These are phyloP conservation scores for Neodidymelliopsis sp. DNA, from an alignment of 2,329 filamentous ascomycete genomes.

Conservation along the genomic window DNA sequence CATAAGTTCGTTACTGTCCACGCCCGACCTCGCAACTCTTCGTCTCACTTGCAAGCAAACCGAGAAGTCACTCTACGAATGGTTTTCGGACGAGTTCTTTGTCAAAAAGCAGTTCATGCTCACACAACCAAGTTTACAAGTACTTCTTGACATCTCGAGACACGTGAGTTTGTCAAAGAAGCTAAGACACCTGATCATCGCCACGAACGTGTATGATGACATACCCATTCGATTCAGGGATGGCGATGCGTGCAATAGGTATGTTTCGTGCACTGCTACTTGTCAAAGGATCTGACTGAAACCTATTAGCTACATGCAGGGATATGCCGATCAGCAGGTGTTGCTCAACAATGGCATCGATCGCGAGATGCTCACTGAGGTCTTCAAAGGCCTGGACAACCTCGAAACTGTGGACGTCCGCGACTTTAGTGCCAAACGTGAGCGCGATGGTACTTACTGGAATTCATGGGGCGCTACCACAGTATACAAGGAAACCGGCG, in stretches of 20 bases:
- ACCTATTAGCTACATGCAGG: slow-evolving; percentile 27
- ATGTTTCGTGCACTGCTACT: background rate
- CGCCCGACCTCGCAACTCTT: slow-evolving; percentile 62
- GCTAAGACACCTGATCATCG: slow-evolving; percentile 61
- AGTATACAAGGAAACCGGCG: slow-evolving; percentile 47
- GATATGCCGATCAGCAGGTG: slow-evolving; percentile 30
- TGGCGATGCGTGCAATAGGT: slow-evolving; percentile 16
- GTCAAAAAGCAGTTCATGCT: slow-evolving; percentile 71
- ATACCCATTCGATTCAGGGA: slow-evolving; percentile 24
- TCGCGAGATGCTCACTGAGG: slow-evolving; percentile 62
- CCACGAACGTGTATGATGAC: slow-evolving; percentile 47
- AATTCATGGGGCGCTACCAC: slow-evolving; percentile 62
- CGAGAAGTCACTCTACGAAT: slow-evolving; percentile 62
- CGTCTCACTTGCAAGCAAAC: slow-evolving; percentile 64
- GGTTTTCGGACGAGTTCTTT: slow-evolving; percentile 70
- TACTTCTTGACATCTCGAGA: slow-evolving; percentile 55
- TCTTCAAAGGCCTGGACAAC: slow-evolving; percentile 62
- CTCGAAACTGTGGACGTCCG: slow-evolving; percentile 66
- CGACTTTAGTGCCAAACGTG: slow-evolving; percentile 64
- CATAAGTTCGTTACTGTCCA: slow-evolving; percentile 62
- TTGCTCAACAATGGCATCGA: slow-evolving; percentile 56
- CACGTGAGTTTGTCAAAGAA: slow-evolving; percentile 48
- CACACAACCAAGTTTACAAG: slow-evolving; percentile 63
- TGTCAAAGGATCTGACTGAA: background rate
- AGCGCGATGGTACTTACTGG: slow-evolving; percentile 62